Evolutionary conservation across 306 rosid species (phyloP), one percentile per base, ranked within the genome.

Genomic region (Lotus japonicus): DNA sequence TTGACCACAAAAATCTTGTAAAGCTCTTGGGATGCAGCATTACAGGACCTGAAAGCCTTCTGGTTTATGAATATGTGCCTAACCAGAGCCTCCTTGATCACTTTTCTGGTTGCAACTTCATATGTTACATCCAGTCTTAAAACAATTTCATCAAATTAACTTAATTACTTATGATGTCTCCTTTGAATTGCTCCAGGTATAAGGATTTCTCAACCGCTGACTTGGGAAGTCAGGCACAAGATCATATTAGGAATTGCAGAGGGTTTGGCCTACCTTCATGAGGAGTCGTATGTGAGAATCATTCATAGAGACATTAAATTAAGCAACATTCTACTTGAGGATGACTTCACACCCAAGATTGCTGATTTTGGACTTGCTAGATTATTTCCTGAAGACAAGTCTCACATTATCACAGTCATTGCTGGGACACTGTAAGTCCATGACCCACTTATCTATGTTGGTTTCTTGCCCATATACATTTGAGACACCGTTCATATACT

Each of bases 41-140:
- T 31, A 64, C 78, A 73, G 78, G 78, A 73, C 78, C 78, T 12
- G 78, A 73, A 43, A 73, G 78, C 50, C 78, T 73, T 44, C 78
- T 73, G 31, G 78, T 73, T 63, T 73, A 73, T 73, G 72, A 73
- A 73, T 73, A 64, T 2, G 78, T 73, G 58, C 66, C 78, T 53
- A 73, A 73, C 58, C 18, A 7, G 11, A 73, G 78, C 41, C 66
- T 73, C 57, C 12, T 31, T 64, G 72, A 73, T 54, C 71, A 73
- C 66, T 9, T 73, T 5, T 64, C 66, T 11, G 78, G 78, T 73
- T 16, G 49, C 14, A 14, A 53, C 49, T 17, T 53, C 9, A 42
- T 54, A 11, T 11, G 17, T 7, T 13, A 39, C 10, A 39, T 39
- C 39, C 12, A 15, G 23, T 44, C 48, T 56, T 57, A 57, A 15